Evolutionary conservation across 2,329 filamentous ascomycete genomes (phyloP).

Genomic region (Cladosporium colombiae): DNA sequence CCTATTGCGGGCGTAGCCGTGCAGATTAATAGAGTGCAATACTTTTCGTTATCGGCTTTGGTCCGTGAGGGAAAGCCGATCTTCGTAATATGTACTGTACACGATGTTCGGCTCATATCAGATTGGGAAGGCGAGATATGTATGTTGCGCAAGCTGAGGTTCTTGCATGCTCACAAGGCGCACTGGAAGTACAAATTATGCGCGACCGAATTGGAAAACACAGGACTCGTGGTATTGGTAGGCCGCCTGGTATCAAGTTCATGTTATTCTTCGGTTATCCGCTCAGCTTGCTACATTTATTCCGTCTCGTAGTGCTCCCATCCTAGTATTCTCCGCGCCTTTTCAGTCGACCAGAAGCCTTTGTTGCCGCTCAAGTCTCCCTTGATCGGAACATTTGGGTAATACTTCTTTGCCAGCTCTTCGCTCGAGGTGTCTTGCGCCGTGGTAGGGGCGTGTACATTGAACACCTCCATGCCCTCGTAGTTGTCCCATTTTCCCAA

Average conservation of each 20-base stretch:
- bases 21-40: constrained; percentile 9
- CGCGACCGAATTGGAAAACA: not conserved
- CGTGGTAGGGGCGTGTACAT: constrained; percentile 39
- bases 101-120: not conserved
- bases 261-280: not conserved
- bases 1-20: constrained; percentile 12
- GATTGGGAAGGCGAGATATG: not conserved
- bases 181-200: not conserved
- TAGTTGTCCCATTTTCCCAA: constrained; percentile 38
- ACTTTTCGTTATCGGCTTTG: constrained; percentile 5
- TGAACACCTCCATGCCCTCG: constrained; percentile 40
- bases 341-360: constrained; percentile 32
- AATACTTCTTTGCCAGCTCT: constrained; percentile 33
- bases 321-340: constrained; percentile 29
- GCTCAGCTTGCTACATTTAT: constrained; percentile 6
- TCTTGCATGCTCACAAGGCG: not conserved
- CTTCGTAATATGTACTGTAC: not conserved
- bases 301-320: constrained; percentile 33
- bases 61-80: not conserved
- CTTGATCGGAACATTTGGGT: constrained; percentile 30
- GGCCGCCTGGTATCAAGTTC: not conserved
- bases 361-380: constrained; percentile 27
- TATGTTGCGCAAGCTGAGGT: not conserved
- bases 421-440: constrained; percentile 28
- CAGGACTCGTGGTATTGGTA: not conserved